Base-by-base conservation (phyloP, 108 stramenopile species). In the Fistulifera pelliculosa region DNA sequence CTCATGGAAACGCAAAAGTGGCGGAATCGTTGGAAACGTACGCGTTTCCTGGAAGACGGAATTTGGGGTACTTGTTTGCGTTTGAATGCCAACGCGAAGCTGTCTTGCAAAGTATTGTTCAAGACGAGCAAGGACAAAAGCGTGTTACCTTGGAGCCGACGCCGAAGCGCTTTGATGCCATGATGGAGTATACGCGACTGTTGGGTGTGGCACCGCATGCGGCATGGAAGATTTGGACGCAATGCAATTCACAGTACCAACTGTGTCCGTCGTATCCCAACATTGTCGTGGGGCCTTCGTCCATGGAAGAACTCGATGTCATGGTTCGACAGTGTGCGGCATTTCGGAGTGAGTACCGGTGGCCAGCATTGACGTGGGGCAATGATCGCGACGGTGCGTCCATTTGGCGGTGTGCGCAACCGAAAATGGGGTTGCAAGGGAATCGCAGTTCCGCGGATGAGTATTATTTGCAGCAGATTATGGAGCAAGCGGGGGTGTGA, bases 351-450 rank as follows among this genome's bases (percentile, higher is more conserved):
- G 95, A 85, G 61, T 80, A 85, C 41, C 85, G 97, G 13, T 45
- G 96, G 42, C 94, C 94, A 0, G 76, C 78, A n/a, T 59, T 98
- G 62, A 83, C 89, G 24, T 98, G 94, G 94, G 84, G 82, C 10
- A 66, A 62, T 54, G 64, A 72, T 28, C 23, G 27, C 1, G 73
- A 80, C 44, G 85, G 86, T 14, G 89, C 88, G 2, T 79, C 81
- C 43, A 80, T 99, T 35, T 98, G 96, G 96, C 62, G 99, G 49
- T 80, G 75, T 38, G 74, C 93, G 26, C 99, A 99, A 60, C 99
- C 99, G 0, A 94, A 93, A 60, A 93, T 96, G 16, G 99, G 99
- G 1, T 58, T 94, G 18, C 87, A 86, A 55, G 92, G 91, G 19
- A 90, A 92, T 71, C 87, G 93, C 6, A 87, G 71, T 58, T 43